Evolutionary conservation across 768 basidiomycete genomes (phyloP).

Genomic region (Xerocomellus intermedius): DNA sequence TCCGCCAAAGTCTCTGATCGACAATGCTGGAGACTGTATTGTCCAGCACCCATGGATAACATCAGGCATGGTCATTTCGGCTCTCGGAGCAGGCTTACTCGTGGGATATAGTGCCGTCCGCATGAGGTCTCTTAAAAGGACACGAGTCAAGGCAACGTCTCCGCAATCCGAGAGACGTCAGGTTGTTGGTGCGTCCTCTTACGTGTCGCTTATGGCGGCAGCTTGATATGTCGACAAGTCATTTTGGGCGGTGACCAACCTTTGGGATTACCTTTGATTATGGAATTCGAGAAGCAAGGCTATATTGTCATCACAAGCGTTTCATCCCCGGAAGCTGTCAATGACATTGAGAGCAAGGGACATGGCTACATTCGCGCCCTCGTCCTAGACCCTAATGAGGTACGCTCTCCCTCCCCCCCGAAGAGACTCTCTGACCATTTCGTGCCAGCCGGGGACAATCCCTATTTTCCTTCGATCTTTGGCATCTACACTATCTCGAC

Average conservation of each 20-base stretch:
- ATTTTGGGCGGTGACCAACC: constrained; percentile 80
- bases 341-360: constrained; percentile 58
- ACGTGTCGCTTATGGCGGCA: neutral
- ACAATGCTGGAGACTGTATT: constrained; percentile 51
- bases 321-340: constrained; percentile 61
- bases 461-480: constrained; percentile 79
- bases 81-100: constrained; percentile 60
- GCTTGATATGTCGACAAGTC: constrained; percentile 41
- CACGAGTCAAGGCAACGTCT: constrained; percentile 25
- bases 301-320: constrained; percentile 86
- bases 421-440: constrained; percentile 5
- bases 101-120: constrained; percentile 48
- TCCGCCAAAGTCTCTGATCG: constrained; percentile 45
- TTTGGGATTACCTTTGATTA: constrained; percentile 66
- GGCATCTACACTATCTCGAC: constrained; percentile 73
- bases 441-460: constrained; percentile 61
- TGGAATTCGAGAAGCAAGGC: constrained; percentile 72
- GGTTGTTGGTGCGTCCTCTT: constrained; percentile 41
- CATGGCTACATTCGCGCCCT: constrained; percentile 80
- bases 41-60: constrained; percentile 60
- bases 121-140: constrained; percentile 22
- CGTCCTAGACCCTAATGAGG: constrained; percentile 78
- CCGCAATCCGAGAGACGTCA: constrained; percentile 40
- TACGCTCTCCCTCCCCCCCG: constrained; percentile 26
- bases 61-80: constrained; percentile 52